Base-by-base conservation (phyloP, 2,329 filamentous ascomycete species). In the Clonostachys rosea region DNA sequence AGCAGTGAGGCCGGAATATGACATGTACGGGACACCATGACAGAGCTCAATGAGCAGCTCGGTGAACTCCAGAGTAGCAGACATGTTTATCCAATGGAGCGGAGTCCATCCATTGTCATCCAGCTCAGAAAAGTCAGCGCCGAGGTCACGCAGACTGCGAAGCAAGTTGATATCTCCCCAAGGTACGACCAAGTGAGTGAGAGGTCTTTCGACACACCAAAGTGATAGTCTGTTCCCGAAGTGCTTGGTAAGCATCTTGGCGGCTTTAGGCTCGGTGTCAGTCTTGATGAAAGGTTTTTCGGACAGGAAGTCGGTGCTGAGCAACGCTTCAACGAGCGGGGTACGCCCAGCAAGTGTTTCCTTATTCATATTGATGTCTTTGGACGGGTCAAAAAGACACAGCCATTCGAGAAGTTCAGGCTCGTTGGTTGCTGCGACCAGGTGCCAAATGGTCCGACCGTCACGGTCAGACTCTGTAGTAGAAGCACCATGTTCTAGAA, bases 361-460 rank as follows among this genome's bases (percentile, higher is more conserved):
- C 1, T 47, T 52, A 8, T 42, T 49, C 14, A 69, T 47, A 45
- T 67, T 68, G 9, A 53, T 40, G 3, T 52, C 39, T 30, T 52
- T 60, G 17, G 44, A 39, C 5, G 61, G 54, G 34, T 49, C 43
- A 9, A 62, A 47, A 3, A 51, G 42, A 36, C 54, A 49, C 5
- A 71, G 58, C 52, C 58, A 66, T 12, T 55, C 47, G 17, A 69
- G 51, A 5, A 66, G 46, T 1, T 24, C 33, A 2, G 48, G 37
- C 35, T 68, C 66, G 17, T 60, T 59, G 3, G 63, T 64, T 8
- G 61, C 59, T 1, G 65, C 66, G 3, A 58, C 59, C 11, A 61
- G 57, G 47, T 70, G 67, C 67, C 68, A 70, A 11, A 70, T 59
- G 30, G 59, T 70, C 30, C 61, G 59, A 1, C 63, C 63, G 3